These are phyloP conservation scores for Peniophora sp. DNA, from an alignment of 1,284 basidiomycete genomes.

Conservation along the genomic window DNA sequence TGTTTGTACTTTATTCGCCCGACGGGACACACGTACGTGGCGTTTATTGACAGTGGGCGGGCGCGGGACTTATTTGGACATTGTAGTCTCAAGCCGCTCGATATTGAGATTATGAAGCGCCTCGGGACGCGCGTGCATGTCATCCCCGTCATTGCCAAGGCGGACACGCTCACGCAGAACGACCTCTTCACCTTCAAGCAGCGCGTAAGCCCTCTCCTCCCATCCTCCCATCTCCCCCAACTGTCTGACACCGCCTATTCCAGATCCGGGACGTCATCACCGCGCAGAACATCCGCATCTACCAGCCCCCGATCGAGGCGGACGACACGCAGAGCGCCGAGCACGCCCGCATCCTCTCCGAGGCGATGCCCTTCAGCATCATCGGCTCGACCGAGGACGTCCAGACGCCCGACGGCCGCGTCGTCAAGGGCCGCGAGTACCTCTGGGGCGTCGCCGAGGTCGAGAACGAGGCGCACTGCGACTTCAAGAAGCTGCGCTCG, in stretches of 20 bases:
- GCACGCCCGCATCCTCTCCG: constrained; percentile 79
- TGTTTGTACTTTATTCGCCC: constrained; percentile 98
- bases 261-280: constrained; percentile 87
- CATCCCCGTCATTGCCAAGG: constrained; percentile 96
- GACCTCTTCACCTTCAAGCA: constrained; percentile 93
- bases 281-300: constrained; percentile 92
- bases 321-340: constrained; percentile 89
- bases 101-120: constrained; percentile 99
- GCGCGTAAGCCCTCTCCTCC: constrained; percentile 49
- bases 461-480: constrained; percentile 98
- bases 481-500: constrained; percentile 97
- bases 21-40: constrained; percentile 86
- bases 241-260: constrained; percentile 8
- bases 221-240: neutral
- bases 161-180: constrained; percentile 91
- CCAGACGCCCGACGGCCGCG: constrained; percentile 81
- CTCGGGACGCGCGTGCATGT: constrained; percentile 94
- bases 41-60: constrained; percentile 5
- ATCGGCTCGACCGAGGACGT: constrained; percentile 97
- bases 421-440: constrained; percentile 97
- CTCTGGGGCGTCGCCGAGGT: constrained; percentile 99
- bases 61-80: no score
- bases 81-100: constrained; percentile 86
- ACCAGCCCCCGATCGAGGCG: constrained; percentile 85
- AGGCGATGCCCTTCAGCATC: constrained; percentile 97